Base-by-base conservation (phyloP, 352 stramenopile species). In the Phytophthora pini region DNA sequence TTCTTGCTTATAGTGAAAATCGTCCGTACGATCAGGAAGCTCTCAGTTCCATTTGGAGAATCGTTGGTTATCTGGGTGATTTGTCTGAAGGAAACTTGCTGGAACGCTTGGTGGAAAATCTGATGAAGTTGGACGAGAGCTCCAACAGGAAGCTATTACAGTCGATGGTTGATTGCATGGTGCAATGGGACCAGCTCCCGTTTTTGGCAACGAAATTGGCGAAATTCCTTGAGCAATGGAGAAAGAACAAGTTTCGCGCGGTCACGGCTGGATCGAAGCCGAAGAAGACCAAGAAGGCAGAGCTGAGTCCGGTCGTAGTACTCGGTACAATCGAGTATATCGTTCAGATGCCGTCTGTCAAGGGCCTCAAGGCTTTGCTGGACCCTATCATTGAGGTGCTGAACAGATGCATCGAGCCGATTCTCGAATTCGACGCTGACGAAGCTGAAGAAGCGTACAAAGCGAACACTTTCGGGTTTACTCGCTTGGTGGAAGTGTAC, bases 121-220 rank as follows among this genome's bases (percentile, higher is more conserved):
- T 93, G n/a, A 89, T 93, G 84, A 61, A 59, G 32, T 89, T 93
- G 74, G 78, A 93, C 48, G 80, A 89, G 32, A 86, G 72, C 11
- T 90, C 79, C 10, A 93, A 77, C 63, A 83, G 81, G 54, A 89
- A 86, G 56, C 70, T 91, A 10, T 63, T 94, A n/a, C 80, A 90
- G 54, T 86, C 84, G 8, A 90, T 94, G 80, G 70, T 94, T 45
- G 74, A 93, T 46, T 94, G 84, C 45, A 77, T 94, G 15, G 69
- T 75, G 15, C 87, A 90, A 65, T 94, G 86, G 86, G 68, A 88
- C 12, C 81, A 92, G 45, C 80, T 94, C 1, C 74, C 77, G 17
- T 86, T 89, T 36, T 70, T 94, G 44, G 64, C 80, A 11, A 79
- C 72, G 3, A 90, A 90, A 50, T 56, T 94, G 41, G 76, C 78